Percentiles rank a stretch among this genome's conserved stretches.
phyloP scores from a whole-genome alignment of 306 rosid species.

The Sphenostylis stenocarpa region DNA sequence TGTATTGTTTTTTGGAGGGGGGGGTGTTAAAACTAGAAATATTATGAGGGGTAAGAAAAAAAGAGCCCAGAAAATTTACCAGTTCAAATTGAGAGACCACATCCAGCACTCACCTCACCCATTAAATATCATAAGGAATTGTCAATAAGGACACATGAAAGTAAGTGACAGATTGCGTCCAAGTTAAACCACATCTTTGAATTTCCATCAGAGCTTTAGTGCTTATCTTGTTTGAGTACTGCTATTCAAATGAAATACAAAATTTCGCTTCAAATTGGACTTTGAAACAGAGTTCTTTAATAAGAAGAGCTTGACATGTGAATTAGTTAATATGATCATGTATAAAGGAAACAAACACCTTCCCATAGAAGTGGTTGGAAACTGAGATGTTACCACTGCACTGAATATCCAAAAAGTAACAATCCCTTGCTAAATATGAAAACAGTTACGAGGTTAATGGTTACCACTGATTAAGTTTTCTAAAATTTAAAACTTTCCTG shows the following conservation, averaged over 20 bases:
- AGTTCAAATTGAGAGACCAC: neutral
- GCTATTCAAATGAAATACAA: neutral
- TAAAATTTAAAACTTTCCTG: neutral
- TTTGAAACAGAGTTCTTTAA: neutral
- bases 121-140: constrained; percentile 2
- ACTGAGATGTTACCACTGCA: neutral
- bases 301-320: neutral
- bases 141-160: neutral
- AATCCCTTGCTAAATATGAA: neutral
- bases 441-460: neutral
- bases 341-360: neutral
- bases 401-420: neutral
- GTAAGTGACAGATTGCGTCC: neutral
- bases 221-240: constrained; percentile 6
- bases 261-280: neutral
- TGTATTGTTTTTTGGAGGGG: neutral
- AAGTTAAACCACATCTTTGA: neutral
- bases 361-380: neutral
- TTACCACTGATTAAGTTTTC: neutral
- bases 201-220: neutral
- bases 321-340: neutral
- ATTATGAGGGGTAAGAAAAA: neutral
- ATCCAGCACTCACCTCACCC: neutral
- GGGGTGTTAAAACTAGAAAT: no score
- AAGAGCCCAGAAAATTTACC: neutral